Evolutionary conservation across 805 yeast species (phyloP).

Genomic region (Zygoascus biomembranicola): DNA sequence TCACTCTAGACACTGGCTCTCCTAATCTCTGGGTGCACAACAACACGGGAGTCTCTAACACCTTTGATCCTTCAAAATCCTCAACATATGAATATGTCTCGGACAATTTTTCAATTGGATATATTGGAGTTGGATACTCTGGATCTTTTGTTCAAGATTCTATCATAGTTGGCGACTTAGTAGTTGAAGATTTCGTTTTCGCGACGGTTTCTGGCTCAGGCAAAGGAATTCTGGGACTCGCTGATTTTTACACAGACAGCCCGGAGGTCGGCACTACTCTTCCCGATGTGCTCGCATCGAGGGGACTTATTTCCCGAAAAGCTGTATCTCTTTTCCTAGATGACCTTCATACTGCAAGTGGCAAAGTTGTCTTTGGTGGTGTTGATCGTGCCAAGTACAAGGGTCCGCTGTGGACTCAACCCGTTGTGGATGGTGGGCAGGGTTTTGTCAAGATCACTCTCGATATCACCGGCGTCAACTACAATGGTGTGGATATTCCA

Average conservation of each 20-base stretch:
- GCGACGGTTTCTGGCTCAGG: not conserved
- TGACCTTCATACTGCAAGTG: slow-evolving; percentile 25
- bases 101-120: not conserved
- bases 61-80: not conserved
- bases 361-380: slow-evolving; percentile 39
- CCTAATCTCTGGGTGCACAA: slow-evolving; percentile 33
- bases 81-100: not conserved
- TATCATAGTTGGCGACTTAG: not conserved
- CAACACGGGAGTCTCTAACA: not conserved
- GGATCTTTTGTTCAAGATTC: slow-evolving; percentile 41
- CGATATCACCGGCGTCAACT: slow-evolving; percentile 10
- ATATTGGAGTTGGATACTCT: slow-evolving; percentile 25
- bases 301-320: slow-evolving; percentile 34
- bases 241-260: not conserved
- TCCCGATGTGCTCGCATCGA: slow-evolving; percentile 19
- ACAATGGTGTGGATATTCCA: not conserved
- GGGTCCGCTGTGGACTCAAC: slow-evolving; percentile 13
- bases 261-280: not conserved
- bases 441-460: slow-evolving; percentile 8
- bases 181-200: not conserved
- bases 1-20: slow-evolving; percentile 72
- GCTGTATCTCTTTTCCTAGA: slow-evolving; percentile 42
- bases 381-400: slow-evolving; percentile 18
- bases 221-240: not conserved
- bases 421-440: slow-evolving; percentile 24